Base-by-base conservation (phyloP, 176 grass and related monocot genomes). In the Bothriochloa decipiens region DNA sequence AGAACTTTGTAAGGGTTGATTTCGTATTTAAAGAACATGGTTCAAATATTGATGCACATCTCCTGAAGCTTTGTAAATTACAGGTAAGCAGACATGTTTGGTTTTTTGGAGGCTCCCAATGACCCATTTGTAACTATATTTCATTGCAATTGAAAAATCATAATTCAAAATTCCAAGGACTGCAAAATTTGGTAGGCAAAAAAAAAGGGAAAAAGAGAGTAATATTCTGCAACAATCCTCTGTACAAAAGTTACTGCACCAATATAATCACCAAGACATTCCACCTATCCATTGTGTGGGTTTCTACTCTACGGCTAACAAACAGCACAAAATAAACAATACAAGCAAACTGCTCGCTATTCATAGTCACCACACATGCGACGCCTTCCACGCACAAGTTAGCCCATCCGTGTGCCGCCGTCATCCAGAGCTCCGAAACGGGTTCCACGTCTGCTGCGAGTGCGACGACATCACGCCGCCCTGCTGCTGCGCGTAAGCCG, bases 401-500 rank as follows among this genome's bases (percentile, higher is more conserved):
- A 40, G 50, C 77, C 17, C 29, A 74, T 5, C 64, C 81, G 46
- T 13, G 17, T 11, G 41, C 36, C 3, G 3, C 2, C 1, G 49
- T 43, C 74, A 70, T 25, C 49, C 65, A 16, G 50, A 63, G 28
- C n/a, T 76, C 17, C 80, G 74, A 32, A 81, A 90, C 28, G 74
- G 66, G 68, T 68, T 83, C 84, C 84, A 90, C 10, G 49, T 1
- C 74, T 62, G 75, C 25, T 47, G 70, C 70, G 41, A 16, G 13
- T 46, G 70, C 40, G 70, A 15, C 23, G 8, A 1, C 40, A 39
- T 36, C 49, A 22, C 80, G 25, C 49, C 47, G 70, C 70, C 70
- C 42, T 17, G 28, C 15, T n/a, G 45, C 46, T 78, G 45, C n/a
- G 11, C 52, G 28, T 72, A 78, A 11, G 52, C 75, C 64, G 47